Percentiles rank a stretch among this genome's conserved stretches.
Conservation (phyloP, 345 rosid species). For the Pistacia atlantica region DNA sequence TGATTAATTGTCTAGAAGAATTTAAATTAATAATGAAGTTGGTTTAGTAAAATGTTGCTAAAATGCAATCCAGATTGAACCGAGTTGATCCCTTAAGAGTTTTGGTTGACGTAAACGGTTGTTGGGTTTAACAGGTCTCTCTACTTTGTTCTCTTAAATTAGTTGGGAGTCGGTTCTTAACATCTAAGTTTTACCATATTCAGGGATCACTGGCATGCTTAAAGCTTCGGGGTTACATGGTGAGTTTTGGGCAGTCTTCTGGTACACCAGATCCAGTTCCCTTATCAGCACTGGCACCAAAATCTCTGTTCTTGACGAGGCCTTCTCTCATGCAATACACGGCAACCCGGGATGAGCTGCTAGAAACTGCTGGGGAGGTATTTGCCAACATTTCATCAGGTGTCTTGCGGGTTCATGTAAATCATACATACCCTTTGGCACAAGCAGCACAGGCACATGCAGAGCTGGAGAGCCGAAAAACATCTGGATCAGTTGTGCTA, state of each 20-base stretch:
- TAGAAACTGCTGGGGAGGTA: conserved; percentile 73
- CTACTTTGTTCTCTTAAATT: neutral
- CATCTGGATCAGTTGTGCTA: conserved; percentile 79
- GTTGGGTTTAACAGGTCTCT: neutral
- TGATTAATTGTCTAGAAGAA: neutral
- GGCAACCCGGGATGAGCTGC: conserved; percentile 67
- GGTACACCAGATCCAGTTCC: conserved; percentile 80
- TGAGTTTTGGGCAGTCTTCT: conserved; percentile 87
- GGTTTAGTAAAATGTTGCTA: neutral
- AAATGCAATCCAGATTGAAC: neutral
- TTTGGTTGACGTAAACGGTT: neutral
- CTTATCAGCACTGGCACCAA: conserved; percentile 68
- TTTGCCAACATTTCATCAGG: conserved; percentile 66
- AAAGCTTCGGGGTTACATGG: conserved; percentile 78
- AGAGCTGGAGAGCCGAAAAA: conserved; percentile 70
- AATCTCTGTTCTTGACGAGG: conserved; percentile 80
- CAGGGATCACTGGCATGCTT: conserved; percentile 89
- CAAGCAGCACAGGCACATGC: conserved; percentile 75
- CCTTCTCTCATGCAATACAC: conserved; percentile 78
- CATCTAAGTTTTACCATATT: neutral
- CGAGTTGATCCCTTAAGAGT: neutral
- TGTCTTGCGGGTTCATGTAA: conserved; percentile 56
- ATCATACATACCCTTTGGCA: conserved; percentile 74
- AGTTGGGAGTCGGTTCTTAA: neutral
- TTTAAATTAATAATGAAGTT: neutral